Conservation (phyloP, 305 asterid species). For the Fraxinus albicans region DNA sequence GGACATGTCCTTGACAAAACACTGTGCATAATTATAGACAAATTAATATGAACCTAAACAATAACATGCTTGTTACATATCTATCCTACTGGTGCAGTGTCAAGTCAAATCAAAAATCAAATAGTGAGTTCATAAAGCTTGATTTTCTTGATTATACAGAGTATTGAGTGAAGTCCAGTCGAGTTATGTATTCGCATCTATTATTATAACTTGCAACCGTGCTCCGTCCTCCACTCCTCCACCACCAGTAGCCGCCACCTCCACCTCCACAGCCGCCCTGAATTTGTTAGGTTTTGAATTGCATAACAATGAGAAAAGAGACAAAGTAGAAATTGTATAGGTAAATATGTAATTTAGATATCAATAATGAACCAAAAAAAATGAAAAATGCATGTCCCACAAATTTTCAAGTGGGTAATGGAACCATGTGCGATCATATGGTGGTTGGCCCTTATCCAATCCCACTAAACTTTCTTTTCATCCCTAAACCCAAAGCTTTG, state of each 20-base stretch:
- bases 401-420: constrained; percentile 50
- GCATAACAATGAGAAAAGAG: constrained; percentile 22
- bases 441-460: constrained; percentile 69
- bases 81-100: background rate
- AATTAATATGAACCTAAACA: background rate
- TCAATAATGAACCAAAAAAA: constrained; percentile 37
- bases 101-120: background rate
- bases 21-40: background rate
- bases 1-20: background rate
- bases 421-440: constrained; percentile 95
- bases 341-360: constrained; percentile 3
- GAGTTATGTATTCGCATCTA: background rate
- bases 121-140: background rate
- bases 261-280: constrained; percentile 8
- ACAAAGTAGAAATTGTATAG: constrained; percentile 10
- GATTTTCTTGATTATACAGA: background rate
- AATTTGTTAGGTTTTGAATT: constrained; percentile 4
- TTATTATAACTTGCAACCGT: background rate
- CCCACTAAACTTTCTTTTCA: constrained; percentile 59
- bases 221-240: background rate
- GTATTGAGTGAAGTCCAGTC: background rate
- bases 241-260: constrained; percentile 22
- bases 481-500: constrained; percentile 39
- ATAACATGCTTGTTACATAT: background rate
- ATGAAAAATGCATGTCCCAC: constrained; percentile 34